A percentile compares a stretch with the other conserved stretches of the same genome.
Conservation (phyloP, 768 basidiomycete genomes). For the Mycena latifolia region DNA sequence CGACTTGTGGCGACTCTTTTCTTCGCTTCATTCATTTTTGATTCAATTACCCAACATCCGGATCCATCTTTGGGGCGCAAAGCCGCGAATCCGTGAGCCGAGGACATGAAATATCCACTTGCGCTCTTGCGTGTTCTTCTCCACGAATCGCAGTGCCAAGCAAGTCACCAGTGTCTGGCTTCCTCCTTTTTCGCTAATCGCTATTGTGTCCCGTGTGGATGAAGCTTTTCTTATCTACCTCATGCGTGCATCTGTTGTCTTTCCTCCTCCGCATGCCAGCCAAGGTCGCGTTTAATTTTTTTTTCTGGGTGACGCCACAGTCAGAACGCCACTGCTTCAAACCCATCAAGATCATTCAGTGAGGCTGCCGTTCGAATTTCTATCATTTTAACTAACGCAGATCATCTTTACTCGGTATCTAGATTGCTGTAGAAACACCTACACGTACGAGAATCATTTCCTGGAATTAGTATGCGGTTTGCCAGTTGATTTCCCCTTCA, state of each 20-base stretch:
- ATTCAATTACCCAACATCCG: conserved; percentile 21
- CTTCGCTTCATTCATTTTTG: neutral
- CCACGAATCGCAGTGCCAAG: too few relatives aligned
- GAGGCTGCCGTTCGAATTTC: neutral
- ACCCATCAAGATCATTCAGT: neutral
- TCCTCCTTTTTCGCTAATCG: too few relatives aligned
- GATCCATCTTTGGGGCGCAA: neutral
- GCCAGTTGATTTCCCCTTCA: neutral
- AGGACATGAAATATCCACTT: too few relatives aligned
- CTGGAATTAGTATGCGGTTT: neutral
- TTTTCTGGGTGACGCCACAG: conserved; percentile 3
- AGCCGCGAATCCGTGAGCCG: too few relatives aligned
- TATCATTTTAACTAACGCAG: conserved; percentile 28
- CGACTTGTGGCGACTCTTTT: conserved; percentile 3
- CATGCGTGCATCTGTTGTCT: too few relatives aligned
- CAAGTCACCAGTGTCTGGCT: too few relatives aligned
- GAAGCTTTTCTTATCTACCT: too few relatives aligned
- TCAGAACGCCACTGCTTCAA: neutral
- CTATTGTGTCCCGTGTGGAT: too few relatives aligned
- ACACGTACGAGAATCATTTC: conserved; percentile 10
- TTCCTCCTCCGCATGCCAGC: neutral
- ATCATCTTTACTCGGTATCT: conserved; percentile 28
- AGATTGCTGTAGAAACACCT: neutral
- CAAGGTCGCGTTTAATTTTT: neutral
- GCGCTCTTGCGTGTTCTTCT: too few relatives aligned